phyloP scores from a whole-genome alignment of 1,139 yeast species.

The Diutina sp. region DNA sequence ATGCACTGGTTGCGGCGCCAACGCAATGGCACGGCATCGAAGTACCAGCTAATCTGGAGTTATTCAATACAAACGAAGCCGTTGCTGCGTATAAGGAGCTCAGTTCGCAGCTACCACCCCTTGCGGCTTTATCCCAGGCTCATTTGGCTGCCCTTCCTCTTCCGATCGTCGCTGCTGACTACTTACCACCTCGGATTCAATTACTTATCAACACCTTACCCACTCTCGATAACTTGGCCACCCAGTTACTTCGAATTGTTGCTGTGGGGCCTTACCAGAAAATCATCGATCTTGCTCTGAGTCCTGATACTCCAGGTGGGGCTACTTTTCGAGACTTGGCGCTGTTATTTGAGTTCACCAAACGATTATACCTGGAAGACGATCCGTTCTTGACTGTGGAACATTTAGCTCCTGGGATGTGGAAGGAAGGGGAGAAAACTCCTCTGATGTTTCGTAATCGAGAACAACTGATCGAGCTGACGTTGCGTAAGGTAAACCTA shows the following conservation, averaged over 20 bases:
- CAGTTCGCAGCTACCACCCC: constrained; percentile 25
- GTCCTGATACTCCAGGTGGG: constrained; percentile 60
- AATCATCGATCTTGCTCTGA: constrained; percentile 58
- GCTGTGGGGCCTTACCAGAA: constrained; percentile 65
- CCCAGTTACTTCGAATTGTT: constrained; percentile 57
- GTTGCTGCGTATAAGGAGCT: constrained; percentile 31
- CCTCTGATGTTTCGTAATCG: constrained; percentile 45
- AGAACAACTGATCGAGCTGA: constrained; percentile 55
- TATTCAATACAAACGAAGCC: constrained; percentile 26
- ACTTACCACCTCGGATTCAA: constrained; percentile 47
- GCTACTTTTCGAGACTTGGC: constrained; percentile 64
- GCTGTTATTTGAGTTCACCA: constrained; percentile 63
- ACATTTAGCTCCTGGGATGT: constrained; percentile 50
- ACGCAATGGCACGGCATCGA: neutral
- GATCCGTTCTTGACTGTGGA: constrained; percentile 56
- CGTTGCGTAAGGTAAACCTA: constrained; percentile 71
- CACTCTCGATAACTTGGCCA: constrained; percentile 59
- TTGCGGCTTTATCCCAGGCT: constrained; percentile 32
- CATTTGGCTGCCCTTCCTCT: constrained; percentile 49
- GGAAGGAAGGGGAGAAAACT: constrained; percentile 51
- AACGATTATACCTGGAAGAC: constrained; percentile 48
- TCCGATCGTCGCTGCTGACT: constrained; percentile 41
- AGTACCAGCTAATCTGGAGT: constrained; percentile 20
- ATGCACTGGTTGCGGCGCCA: neutral
- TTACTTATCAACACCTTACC: constrained; percentile 56